phyloP scores from a whole-genome alignment of 352 stramenopile species.

The Globisporangium viniferum region DNA sequence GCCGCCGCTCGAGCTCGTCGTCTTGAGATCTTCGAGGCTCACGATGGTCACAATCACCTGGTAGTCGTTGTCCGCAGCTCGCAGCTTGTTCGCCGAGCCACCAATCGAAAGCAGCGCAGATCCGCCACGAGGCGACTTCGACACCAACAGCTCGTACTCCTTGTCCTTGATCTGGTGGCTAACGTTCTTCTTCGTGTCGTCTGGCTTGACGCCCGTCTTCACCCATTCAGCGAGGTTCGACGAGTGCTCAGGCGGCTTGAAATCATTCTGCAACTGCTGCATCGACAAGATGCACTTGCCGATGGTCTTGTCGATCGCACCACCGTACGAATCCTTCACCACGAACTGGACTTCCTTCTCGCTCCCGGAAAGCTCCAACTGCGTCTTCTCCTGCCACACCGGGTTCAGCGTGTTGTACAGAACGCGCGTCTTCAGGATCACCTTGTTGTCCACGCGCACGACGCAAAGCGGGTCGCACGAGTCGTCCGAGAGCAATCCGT shows the following conservation, averaged over 20 bases:
- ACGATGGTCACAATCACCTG: conserved; percentile 74
- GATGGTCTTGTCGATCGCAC: conserved; percentile 72
- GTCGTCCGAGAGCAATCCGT: conserved; percentile 64
- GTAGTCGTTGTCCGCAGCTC: conserved; percentile 41
- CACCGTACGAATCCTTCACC: conserved; percentile 83
- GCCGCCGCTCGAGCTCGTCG: conserved; percentile 59
- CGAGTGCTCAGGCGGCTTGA: conserved; percentile 64
- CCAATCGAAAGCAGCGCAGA: conserved; percentile 27
- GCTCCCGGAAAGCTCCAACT: conserved; percentile 46
- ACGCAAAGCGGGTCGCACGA: conserved; percentile 80
- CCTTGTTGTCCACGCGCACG: conserved; percentile 62
- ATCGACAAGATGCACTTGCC: conserved; percentile 77
- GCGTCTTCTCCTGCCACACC: conserved; percentile 72
- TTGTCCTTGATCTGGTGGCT: conserved; percentile 74
- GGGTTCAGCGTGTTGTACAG: conserved; percentile 86
- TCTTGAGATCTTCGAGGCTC: conserved; percentile 50
- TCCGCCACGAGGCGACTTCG: conserved; percentile 36
- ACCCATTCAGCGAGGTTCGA: conserved; percentile 81
- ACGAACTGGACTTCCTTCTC: conserved; percentile 73
- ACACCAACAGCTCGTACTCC: conserved; percentile 67
- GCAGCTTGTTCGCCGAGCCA: conserved; percentile 17
- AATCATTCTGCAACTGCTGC: conserved; percentile 70
- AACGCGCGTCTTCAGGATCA: conserved; percentile 69
- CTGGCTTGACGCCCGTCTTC: conserved; percentile 69
- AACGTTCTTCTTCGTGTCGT: conserved; percentile 81